Percentiles rank a stretch among this genome's conserved stretches.
phyloP scores from a whole-genome alignment of 2,329 filamentous ascomycete species.

The Fusarium albidum region DNA sequence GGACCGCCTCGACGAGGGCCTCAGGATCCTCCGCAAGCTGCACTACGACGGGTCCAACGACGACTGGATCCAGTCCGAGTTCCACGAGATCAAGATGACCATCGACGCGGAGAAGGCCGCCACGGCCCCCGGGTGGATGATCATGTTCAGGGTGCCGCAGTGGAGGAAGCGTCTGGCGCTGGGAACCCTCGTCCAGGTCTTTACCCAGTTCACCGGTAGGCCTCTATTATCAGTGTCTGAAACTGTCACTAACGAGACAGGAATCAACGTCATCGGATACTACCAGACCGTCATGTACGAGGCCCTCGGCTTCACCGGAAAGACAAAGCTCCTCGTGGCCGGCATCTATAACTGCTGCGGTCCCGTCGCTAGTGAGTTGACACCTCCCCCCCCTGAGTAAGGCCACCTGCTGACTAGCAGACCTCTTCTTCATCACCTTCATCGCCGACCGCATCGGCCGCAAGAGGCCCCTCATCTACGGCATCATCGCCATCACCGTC shows the following conservation, averaged over 20 bases:
- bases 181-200: conserved; percentile 66
- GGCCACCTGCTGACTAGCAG: too few relatives aligned
- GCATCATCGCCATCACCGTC: conserved; percentile 64
- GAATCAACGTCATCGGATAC: conserved; percentile 65
- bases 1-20: conserved; percentile 51
- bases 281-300: conserved; percentile 64
- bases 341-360: conserved; percentile 69
- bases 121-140: conserved; percentile 53
- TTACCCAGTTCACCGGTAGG: conserved; percentile 61
- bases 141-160: conserved; percentile 63
- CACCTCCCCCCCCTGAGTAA: too few relatives aligned
- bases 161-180: conserved; percentile 66
- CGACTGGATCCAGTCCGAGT: conserved; percentile 63
- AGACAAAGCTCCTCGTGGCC: conserved; percentile 61
- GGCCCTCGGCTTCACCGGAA: conserved; percentile 57
- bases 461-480: conserved; percentile 71
- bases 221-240: too few relatives aligned
- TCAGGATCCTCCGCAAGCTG: conserved; percentile 52
- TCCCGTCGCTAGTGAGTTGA: conserved; percentile 56
- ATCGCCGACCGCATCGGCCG: conserved; percentile 69
- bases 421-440: conserved; percentile 64
- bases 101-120: conserved; percentile 50
- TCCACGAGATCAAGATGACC: conserved; percentile 63
- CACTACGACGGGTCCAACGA: conserved; percentile 62
- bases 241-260: conserved; percentile 14